Base-by-base conservation (phyloP, 192 early-diverging fungal species). In the Coemansia pectinata region DNA sequence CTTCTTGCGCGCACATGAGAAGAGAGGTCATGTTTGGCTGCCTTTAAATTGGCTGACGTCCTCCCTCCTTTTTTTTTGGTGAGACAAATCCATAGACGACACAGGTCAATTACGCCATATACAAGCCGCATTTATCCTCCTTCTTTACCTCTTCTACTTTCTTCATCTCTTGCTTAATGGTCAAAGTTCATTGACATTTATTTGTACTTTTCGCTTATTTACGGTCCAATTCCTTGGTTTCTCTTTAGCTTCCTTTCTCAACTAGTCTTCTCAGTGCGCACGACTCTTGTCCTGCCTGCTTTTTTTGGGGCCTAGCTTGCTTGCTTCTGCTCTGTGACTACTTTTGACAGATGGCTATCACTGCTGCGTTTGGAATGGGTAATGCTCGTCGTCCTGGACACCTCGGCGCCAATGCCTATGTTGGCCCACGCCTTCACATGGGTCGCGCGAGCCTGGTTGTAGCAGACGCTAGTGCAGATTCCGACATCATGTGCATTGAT, bases 361-460 rank as follows among this genome's bases (percentile, higher is more conserved):
- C 72, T 27, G 67, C 72, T 21, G 77, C 72, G 48, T 64, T 79
- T 55, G 77, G 77, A 59, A 57, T 79, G 50, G 71, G 60, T 23
- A 58, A 29, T 17, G 55, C 31, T 12, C 55, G 55, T 33, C 55
- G 55, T 15, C 55, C 55, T 17, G 55, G 55, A 29, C 55, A 58
- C 27, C 21, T 58, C 19, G 39, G 40, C 39, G 38, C 65, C 11
- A 57, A 57, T 25, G 31, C 31, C 14, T 31, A 58, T 58, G 55
- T 58, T 58, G 55, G 55, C 38, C 61, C 61, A 33, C 61, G 61
- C 38, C 34, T 62, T 25, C 61, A 62, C 19, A 38, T 62, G 40
- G 61, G 61, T 62, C 61, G 61, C 23, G 39, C 36, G 19, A 42
- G 61, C 19, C 61, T 17, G 19, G 36, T n/a, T 19, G 21, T 62